Evolutionary conservation across 1,139 yeast species (phyloP).

Genomic region (Magnusiomyces tetraspermus): DNA sequence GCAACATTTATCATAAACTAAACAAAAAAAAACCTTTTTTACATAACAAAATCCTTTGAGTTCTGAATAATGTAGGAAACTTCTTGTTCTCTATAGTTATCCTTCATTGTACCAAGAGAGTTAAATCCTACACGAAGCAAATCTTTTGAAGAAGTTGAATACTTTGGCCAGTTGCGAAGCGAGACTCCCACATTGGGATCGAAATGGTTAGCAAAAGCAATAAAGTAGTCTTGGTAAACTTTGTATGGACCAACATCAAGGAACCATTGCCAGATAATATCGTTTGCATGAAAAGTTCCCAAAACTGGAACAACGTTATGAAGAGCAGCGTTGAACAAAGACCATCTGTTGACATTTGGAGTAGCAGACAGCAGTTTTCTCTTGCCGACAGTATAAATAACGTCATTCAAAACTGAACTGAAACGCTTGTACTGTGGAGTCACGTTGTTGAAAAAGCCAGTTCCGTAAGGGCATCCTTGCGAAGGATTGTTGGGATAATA

Average conservation of each 20-base stretch:
- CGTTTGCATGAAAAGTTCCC: conserved; percentile 19
- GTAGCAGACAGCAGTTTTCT: conserved; percentile 8
- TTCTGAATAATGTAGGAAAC: not conserved
- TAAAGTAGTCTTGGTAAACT: conserved; percentile 17
- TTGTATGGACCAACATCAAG: conserved; percentile 7
- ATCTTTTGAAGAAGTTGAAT: conserved; percentile 35
- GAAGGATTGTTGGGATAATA: conserved; percentile 17
- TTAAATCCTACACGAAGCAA: not conserved
- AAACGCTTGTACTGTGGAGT: conserved; percentile 20
- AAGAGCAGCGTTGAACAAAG: conserved; percentile 13
- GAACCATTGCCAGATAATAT: conserved; percentile 10
- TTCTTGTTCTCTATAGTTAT: conserved; percentile 3
- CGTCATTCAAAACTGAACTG: conserved; percentile 19
- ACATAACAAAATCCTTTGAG: not conserved
- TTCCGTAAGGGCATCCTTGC: conserved; percentile 20
- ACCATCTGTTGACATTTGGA: conserved; percentile 8
- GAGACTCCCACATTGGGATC: conserved; percentile 15
- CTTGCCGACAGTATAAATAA: conserved; percentile 18
- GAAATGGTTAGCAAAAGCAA: conserved; percentile 18
- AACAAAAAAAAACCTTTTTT: no score
- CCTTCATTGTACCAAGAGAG: not conserved
- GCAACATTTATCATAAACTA: no score
- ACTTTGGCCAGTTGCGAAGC: conserved; percentile 14
- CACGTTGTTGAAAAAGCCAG: conserved; percentile 15
- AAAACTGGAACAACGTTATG: conserved; percentile 16